phyloP scores from a whole-genome alignment of 2,329 filamentous ascomycete species.

The Clarireedia hainanense region DNA sequence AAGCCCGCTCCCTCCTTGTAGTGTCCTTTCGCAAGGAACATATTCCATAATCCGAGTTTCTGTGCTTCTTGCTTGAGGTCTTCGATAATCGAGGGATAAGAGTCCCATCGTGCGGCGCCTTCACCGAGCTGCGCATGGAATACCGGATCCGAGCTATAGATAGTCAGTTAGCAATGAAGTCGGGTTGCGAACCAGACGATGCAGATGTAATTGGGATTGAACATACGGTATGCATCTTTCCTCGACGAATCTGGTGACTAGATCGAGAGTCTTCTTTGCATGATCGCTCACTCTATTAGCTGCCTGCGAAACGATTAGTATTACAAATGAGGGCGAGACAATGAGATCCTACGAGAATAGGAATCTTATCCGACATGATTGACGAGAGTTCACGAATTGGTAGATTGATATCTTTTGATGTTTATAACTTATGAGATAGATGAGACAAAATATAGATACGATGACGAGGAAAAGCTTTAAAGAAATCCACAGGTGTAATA shows the following conservation, averaged over 20 bases:
- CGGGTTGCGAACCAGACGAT: conserved; percentile 5
- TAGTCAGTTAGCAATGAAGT: conserved; percentile 13
- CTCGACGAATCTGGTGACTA: conserved; percentile 93
- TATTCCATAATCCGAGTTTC: conserved; percentile 88
- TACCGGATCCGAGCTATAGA: conserved; percentile 63
- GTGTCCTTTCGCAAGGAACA: conserved; percentile 93
- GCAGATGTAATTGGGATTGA: not conserved
- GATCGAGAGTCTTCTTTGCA: conserved; percentile 75
- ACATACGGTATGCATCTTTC: conserved; percentile 81
- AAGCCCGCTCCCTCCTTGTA: conserved; percentile 94
- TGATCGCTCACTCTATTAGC: conserved; percentile 62
- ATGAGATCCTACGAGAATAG: conserved; percentile 35
- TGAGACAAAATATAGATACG: too few species aligned
- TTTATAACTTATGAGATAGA: too few species aligned
- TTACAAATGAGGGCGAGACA: conserved; percentile 3
- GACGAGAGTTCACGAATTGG: not conserved
- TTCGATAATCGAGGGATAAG: conserved; percentile 75
- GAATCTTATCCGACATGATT: conserved; percentile 39
- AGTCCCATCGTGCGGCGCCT: conserved; percentile 69
- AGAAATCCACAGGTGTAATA: not conserved
- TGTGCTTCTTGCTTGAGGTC: conserved; percentile 79
- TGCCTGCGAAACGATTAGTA: conserved; percentile 22
- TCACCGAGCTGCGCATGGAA: conserved; percentile 70
- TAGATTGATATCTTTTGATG: not conserved
- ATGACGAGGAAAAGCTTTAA: too few species aligned